A percentile compares a stretch with the other conserved stretches of the same genome.
Conservation (phyloP, 306 rosid genomes). For the Inga leiocalycina region DNA sequence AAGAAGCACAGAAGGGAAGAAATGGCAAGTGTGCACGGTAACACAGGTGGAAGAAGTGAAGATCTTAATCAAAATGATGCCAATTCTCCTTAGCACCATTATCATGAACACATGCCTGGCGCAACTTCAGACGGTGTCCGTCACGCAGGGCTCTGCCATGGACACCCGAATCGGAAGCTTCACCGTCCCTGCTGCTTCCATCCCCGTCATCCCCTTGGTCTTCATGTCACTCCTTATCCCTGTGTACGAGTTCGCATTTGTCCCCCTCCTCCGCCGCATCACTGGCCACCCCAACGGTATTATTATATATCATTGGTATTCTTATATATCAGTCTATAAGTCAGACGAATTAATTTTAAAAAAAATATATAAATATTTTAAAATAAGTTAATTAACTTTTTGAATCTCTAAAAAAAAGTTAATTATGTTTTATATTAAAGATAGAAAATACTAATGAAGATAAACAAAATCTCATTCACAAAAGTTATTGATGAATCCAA, state of each 20-base stretch:
- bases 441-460: too few relatives aligned
- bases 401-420: too few relatives aligned
- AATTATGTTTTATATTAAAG: too few relatives aligned
- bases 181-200: constrained; percentile 49
- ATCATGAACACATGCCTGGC: constrained; percentile 67
- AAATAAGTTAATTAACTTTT: too few relatives aligned
- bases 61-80: constrained; percentile 67
- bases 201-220: constrained; percentile 56
- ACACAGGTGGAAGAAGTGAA: constrained; percentile 64
- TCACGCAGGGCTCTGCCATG: constrained; percentile 59
- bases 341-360: too few relatives aligned
- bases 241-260: constrained; percentile 45
- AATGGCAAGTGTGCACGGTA: constrained; percentile 53
- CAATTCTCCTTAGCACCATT: constrained; percentile 57
- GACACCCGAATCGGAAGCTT: constrained; percentile 34
- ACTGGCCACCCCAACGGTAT: constrained; percentile 55
- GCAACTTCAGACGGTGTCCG: constrained; percentile 54
- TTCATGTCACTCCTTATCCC: constrained; percentile 67
- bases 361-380: too few relatives aligned
- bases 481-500: too few relatives aligned
- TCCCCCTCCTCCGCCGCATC: constrained; percentile 45
- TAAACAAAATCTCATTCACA: too few relatives aligned
- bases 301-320: not conserved
- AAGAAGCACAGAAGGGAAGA: not conserved
- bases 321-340: too few relatives aligned